Base-by-base conservation (phyloP, 1,284 basidiomycete species). In the Paramarasmius palmivorus region DNA sequence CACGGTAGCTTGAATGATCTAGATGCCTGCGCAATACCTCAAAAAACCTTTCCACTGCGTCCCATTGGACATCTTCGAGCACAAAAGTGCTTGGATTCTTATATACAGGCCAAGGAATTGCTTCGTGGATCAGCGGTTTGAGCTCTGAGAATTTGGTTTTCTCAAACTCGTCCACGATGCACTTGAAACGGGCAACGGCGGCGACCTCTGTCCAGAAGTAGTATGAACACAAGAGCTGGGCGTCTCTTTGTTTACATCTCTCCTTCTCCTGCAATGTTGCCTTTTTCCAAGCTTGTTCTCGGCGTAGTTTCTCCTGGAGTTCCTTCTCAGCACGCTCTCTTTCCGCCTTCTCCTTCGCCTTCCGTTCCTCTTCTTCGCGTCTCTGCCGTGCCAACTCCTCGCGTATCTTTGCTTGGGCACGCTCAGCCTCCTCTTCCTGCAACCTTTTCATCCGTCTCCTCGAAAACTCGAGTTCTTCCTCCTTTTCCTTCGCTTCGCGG, bases 21-120 rank as follows among this genome's bases (percentile, higher is more conserved):
- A 26, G 7, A 12, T 12, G 32, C 9, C 19, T 14, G 34, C 35
- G 37, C 1, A 56, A 41, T 32, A 36, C 41, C 4, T 12, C 8
- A 49, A 60, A 62, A 34, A 61, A 62, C 32, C 34, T 44, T 34
- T 61, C 61, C 9, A 60, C 58, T 19, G 49, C 45, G n/a, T 52
- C 44, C 57, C 55, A 59, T 29, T 52, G 49, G 14, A 63, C 39
- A 17, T 50, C 38, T n/a, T 49, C 52, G 15, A 56, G 14, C 9
- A 41, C 29, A 14, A 57, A 49, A 20, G 39, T 3, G 15, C 42
- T 14, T 9, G 56, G 62, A 42, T 57, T 34, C 22, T 36, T n/a
- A 20, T 52, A 29, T 3, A 53, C 20, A n/a, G 58, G 60, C 60
- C 60, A 60, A n/a, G 29, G 29, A 6, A 62, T 49, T 20, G 44